phyloP scores from a whole-genome alignment of 1,139 yeast genomes.

The Wickerhamomyces sp. region DNA sequence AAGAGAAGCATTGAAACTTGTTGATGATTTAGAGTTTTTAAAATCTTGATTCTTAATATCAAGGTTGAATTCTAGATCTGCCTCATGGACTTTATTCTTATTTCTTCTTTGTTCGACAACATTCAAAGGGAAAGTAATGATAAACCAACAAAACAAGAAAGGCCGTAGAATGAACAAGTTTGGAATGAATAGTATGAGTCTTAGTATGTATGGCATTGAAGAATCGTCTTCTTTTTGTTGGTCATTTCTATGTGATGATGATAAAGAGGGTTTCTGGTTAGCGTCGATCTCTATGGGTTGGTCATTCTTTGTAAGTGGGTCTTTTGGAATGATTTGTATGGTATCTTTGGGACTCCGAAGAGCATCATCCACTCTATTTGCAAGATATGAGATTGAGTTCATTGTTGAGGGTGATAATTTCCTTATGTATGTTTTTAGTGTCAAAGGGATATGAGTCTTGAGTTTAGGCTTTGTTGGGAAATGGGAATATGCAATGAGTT shows the following conservation, averaged over 20 bases:
- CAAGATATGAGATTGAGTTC: constrained; percentile 34
- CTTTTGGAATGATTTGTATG: not conserved
- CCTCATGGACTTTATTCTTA: not conserved
- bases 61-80: constrained; percentile 23
- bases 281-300: not conserved
- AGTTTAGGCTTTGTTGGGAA: not conserved
- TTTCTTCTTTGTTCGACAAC: constrained; percentile 28
- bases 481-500: too few species aligned
- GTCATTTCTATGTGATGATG: not conserved
- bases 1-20: not conserved
- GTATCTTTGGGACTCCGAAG: constrained; percentile 11
- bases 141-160: constrained; percentile 35
- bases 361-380: constrained; percentile 29
- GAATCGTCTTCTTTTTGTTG: constrained; percentile 2
- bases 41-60: not conserved
- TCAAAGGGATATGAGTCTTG: too few species aligned
- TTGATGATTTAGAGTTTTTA: not conserved
- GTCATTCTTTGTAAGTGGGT: not conserved
- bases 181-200: constrained; percentile 36
- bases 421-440: not conserved
- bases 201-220: constrained; percentile 7
- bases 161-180: constrained; percentile 42
- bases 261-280: not conserved
- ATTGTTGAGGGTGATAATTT: constrained; percentile 18
- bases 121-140: constrained; percentile 46